Evolutionary conservation across 2,329 filamentous ascomycete genomes (phyloP).

Genomic region (Dothistroma pini): DNA sequence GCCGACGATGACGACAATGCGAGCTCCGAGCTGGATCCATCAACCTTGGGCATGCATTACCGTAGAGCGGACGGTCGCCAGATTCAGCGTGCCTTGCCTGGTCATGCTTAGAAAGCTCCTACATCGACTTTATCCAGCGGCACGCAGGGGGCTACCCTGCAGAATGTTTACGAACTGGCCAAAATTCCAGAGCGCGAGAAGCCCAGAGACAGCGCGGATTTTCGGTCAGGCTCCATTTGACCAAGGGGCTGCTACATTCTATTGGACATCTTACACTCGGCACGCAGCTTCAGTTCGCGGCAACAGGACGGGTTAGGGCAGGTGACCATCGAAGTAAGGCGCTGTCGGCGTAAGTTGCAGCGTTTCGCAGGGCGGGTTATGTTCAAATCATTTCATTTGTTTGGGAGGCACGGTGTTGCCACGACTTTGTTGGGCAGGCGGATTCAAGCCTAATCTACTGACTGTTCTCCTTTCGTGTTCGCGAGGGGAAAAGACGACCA

Average conservation of each 20-base stretch:
- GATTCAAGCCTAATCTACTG: constrained; percentile 20
- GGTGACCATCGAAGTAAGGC: constrained; percentile 19
- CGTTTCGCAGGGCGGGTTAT: constrained; percentile 11
- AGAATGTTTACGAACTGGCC: too few species aligned
- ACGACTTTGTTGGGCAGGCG: constrained; percentile 6
- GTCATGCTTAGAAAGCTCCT: constrained; percentile 10
- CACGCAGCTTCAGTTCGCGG: constrained; percentile 4
- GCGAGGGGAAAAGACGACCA: background rate
- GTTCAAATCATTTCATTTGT: constrained; percentile 7
- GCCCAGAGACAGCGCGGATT: background rate
- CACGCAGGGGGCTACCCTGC: background rate
- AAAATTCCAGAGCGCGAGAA: background rate
- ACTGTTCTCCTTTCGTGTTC: constrained; percentile 11
- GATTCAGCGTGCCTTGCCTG: constrained; percentile 28
- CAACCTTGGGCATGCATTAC: constrained; percentile 42
- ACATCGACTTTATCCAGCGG: background rate
- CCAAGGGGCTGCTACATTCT: background rate
- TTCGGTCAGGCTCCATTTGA: background rate
- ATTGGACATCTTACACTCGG: background rate
- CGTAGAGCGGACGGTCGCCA: constrained; percentile 44
- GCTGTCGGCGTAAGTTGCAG: constrained; percentile 22
- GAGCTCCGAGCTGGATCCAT: constrained; percentile 30
- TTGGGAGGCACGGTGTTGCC: constrained; percentile 1
- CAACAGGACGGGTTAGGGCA: constrained; percentile 6
- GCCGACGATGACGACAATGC: constrained; percentile 34